phyloP scores from a whole-genome alignment of 2,329 filamentous ascomycete genomes.

The Fusarium concolor region DNA sequence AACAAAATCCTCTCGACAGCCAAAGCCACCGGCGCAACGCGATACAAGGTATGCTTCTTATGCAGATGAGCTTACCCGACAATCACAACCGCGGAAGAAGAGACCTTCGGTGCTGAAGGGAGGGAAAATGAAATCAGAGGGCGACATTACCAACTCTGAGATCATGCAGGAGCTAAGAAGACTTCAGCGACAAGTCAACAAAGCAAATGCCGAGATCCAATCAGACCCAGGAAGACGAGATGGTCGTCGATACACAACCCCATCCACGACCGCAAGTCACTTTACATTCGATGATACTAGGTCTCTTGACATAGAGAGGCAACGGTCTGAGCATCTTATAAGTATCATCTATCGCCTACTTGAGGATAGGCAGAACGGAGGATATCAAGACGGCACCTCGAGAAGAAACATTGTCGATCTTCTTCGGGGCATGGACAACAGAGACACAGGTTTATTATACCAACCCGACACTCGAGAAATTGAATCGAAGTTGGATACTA shows the following conservation, averaged over 20 bases:
- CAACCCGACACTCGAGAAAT: constrained; percentile 1
- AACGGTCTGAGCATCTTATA: constrained; percentile 5
- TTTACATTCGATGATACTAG: constrained; percentile 1
- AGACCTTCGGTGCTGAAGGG: neutral
- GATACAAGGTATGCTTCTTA: neutral
- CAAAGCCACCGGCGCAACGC: neutral
- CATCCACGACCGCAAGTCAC: neutral
- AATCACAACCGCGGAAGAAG: neutral
- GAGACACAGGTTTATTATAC: neutral
- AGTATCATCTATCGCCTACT: constrained; percentile 1
- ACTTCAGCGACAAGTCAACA: neutral
- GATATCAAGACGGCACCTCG: neutral
- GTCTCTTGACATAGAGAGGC: constrained; percentile 3
- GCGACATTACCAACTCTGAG: neutral
- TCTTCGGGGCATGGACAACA: neutral
- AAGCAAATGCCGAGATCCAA: neutral
- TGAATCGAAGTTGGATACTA: constrained; percentile 1
- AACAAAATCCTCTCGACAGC: neutral
- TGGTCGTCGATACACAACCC: neutral
- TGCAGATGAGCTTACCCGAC: neutral
- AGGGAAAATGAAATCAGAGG: neutral
- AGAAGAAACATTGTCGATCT: neutral
- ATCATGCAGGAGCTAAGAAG: neutral
- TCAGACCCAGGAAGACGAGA: constrained; percentile 5
- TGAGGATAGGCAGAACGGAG: constrained; percentile 2